These are phyloP conservation scores for Plasmodium billcollinsi DNA, from an alignment of 169 alveolate species.

Conservation along the genomic window DNA sequence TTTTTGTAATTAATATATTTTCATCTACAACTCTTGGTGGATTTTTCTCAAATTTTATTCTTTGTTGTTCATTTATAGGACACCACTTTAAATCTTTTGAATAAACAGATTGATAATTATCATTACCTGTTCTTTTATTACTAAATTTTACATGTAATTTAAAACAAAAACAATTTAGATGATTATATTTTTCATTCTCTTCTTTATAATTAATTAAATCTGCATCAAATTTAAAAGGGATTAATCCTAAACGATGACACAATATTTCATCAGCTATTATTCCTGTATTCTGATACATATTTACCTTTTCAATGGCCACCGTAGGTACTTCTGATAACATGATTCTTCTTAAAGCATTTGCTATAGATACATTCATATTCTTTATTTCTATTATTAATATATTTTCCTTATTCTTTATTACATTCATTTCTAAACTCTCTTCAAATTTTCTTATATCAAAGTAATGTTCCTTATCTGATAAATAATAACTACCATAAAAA, in stretches of 20 bases:
- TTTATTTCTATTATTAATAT: conserved; percentile 86
- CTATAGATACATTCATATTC: conserved; percentile 94
- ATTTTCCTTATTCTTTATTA: conserved; percentile 78
- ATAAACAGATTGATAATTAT: conserved; percentile 86
- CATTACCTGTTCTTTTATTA: conserved; percentile 43
- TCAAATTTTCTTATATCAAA: conserved; percentile 64
- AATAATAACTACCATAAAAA: conserved; percentile 63
- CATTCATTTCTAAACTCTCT: conserved; percentile 78
- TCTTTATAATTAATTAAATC: conserved; percentile 89
- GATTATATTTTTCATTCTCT: conserved; percentile 78
- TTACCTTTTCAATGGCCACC: conserved; percentile 96
- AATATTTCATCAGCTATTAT: conserved; percentile 98
- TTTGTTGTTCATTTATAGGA: conserved; percentile 93
- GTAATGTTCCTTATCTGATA: conserved; percentile 45
- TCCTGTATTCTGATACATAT: conserved; percentile 89
- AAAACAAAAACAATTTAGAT: conserved; percentile 88
- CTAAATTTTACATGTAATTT: conserved; percentile 90
- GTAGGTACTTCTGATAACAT: conserved; percentile 97
- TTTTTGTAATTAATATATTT: conserved; percentile 95
- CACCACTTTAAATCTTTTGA: conserved; percentile 94
- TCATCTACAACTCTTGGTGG: conserved; percentile 95
- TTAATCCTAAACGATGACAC: conserved; percentile 98
- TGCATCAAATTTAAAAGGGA: conserved; percentile 97
- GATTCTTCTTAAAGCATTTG: conserved; percentile 96
- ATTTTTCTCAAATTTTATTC: conserved; percentile 84